Evolutionary conservation across 192 early-diverging fungal species (phyloP).

Genomic region (Backusella mclennaniae): DNA sequence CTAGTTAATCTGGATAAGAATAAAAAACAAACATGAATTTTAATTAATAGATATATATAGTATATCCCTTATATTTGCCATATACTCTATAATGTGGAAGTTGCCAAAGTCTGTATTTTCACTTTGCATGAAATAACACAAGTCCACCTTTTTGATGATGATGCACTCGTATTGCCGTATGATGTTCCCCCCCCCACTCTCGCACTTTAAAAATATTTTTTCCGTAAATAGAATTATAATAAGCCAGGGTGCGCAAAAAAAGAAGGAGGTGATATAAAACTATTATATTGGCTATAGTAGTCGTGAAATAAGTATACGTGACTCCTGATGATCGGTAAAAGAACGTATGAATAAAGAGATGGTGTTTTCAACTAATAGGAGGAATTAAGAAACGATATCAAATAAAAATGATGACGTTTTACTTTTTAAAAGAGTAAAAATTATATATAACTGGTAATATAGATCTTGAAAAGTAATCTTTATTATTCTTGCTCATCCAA

Average conservation of each 20-base stretch:
- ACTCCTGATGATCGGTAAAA: not conserved
- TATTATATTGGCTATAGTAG: not conserved
- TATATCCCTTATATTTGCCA: not conserved
- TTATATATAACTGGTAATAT: not conserved
- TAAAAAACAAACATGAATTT: not conserved
- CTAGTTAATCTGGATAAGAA: not conserved
- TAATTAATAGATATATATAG: not conserved
- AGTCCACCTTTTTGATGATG: not conserved
- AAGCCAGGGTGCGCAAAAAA: not conserved
- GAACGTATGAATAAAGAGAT: not conserved
- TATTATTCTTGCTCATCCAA: not conserved
- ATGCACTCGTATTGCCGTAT: not conserved
- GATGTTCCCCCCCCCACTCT: not conserved
- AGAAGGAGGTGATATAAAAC: not conserved
- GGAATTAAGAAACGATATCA: not conserved
- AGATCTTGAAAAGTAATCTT: not conserved
- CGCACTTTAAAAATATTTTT: not conserved
- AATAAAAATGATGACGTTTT: not conserved
- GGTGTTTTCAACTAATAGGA: not conserved
- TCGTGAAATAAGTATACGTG: not conserved
- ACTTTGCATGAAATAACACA: not conserved
- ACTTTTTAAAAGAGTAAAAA: not conserved
- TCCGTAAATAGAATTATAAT: not conserved
- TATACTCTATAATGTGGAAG: not conserved
- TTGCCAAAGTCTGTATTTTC: not conserved